A percentile compares a stretch with the other conserved stretches of the same genome.
phyloP scores from a whole-genome alignment of 2,329 filamentous ascomycete genomes.

The Botrytis galanthina region DNA sequence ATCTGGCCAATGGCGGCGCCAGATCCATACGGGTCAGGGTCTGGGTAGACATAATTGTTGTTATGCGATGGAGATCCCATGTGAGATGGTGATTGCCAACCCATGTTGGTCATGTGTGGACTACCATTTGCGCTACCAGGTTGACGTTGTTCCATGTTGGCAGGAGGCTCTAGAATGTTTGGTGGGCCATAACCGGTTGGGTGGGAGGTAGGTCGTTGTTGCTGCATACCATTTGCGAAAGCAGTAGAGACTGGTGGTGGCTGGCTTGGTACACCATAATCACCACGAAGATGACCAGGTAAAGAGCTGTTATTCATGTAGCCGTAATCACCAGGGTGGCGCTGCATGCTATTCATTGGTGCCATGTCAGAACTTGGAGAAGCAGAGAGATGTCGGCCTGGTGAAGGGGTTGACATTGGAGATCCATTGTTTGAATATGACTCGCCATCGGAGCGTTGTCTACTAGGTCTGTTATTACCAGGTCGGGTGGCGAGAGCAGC shows the following conservation, averaged over 20 bases:
- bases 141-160: conserved; percentile 68
- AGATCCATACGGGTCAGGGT: conserved; percentile 71
- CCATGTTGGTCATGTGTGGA: conserved; percentile 71
- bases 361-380: conserved; percentile 76
- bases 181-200: conserved; percentile 80
- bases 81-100: conserved; percentile 87
- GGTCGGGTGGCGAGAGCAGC: conserved; percentile 67
- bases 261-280: conserved; percentile 52
- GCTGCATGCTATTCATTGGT: conserved; percentile 61
- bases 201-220: conserved; percentile 74
- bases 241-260: conserved; percentile 58
- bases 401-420: conserved; percentile 77
- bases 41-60: conserved; percentile 73
- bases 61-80: conserved; percentile 56
- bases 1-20: conserved; percentile 59
- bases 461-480: conserved; percentile 43
- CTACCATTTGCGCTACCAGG: conserved; percentile 72
- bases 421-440: conserved; percentile 70
- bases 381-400: conserved; percentile 73
- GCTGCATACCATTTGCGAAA: conserved; percentile 50
- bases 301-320: conserved; percentile 79
- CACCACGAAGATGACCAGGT: conserved; percentile 76
- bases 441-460: conserved; percentile 67
- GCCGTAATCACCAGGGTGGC: conserved; percentile 56
- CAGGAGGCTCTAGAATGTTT: conserved; percentile 66